A percentile compares a stretch with the other conserved stretches of the same genome.
These are phyloP conservation scores for Potentilla sterilis DNA, from an alignment of 306 rosid species.

Conservation along the genomic window DNA sequence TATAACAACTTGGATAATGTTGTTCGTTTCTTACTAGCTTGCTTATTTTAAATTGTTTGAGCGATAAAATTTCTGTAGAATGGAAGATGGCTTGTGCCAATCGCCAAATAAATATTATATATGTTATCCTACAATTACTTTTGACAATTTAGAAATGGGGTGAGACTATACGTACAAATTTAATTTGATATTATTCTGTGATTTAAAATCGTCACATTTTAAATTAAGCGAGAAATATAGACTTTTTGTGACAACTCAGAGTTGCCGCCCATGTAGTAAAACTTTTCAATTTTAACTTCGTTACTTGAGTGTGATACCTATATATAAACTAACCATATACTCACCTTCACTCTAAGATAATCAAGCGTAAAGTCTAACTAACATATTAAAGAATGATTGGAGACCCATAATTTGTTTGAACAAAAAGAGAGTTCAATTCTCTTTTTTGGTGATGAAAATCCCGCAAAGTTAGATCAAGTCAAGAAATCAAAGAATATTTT, in stretches of 20 bases:
- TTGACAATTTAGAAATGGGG: no score
- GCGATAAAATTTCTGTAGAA: neutral
- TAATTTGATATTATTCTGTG: no score
- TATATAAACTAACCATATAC: no score
- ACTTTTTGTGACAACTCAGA: no score
- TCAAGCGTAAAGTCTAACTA: neutral
- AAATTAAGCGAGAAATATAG: no score
- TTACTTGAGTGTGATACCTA: no score
- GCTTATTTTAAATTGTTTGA: neutral
- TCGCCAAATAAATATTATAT: neutral
- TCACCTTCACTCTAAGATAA: neutral
- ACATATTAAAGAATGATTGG: neutral
- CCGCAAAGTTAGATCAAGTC: neutral
- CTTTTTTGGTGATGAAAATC: neutral
- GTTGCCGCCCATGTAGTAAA: no score
- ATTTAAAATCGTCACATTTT: no score
- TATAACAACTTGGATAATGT: neutral
- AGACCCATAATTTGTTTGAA: neutral
- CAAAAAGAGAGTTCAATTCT: neutral
- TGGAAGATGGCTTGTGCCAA: neutral
- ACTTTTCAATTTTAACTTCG: no score
- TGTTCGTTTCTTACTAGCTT: neutral
- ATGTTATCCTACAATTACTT: no score
- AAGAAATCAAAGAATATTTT: neutral
- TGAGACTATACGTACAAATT: no score